Evolutionary conservation across 2,329 filamentous ascomycete species (phyloP).

Genomic region (Trichophyton simii): DNA sequence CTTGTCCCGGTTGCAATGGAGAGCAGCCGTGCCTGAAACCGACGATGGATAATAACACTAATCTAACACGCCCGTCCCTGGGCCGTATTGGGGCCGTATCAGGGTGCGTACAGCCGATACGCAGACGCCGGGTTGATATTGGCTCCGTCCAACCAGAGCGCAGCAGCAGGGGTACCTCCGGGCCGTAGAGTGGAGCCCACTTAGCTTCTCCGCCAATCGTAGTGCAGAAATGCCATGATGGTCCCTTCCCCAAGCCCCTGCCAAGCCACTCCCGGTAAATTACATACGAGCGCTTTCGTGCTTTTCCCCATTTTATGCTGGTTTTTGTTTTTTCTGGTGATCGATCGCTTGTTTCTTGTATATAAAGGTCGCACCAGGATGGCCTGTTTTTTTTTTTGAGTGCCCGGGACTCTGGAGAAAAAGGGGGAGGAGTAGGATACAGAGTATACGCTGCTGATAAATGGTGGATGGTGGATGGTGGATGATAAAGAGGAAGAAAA

Average conservation of each 20-base stretch:
- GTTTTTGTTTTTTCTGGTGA: not conserved
- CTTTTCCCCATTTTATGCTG: not conserved
- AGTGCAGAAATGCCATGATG: not conserved
- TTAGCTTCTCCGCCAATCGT: not conserved
- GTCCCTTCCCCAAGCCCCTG: not conserved
- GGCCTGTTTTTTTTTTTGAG: not conserved
- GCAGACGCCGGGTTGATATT: not conserved
- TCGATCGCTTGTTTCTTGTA: not conserved
- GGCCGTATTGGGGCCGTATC: not conserved
- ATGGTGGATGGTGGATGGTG: not conserved
- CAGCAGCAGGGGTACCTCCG: not conserved
- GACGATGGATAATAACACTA: not conserved
- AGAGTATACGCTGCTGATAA: not conserved
- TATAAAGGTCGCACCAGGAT: not conserved
- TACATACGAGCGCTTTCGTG: not conserved
- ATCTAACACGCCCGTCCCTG: not conserved
- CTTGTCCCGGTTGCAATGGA: not conserved
- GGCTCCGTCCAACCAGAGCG: not conserved
- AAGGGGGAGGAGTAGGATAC: not conserved
- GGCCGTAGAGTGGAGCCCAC: not conserved
- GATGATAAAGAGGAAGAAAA: not conserved
- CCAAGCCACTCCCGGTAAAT: conserved; percentile 3
- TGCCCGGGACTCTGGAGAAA: too few species aligned
- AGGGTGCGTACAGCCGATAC: not conserved
- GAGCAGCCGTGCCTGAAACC: not conserved